Evolutionary conservation across 768 basidiomycete species (phyloP), one percentile per base, ranked within the genome.

Genomic region (Leucosporidium yakuticum): DNA sequence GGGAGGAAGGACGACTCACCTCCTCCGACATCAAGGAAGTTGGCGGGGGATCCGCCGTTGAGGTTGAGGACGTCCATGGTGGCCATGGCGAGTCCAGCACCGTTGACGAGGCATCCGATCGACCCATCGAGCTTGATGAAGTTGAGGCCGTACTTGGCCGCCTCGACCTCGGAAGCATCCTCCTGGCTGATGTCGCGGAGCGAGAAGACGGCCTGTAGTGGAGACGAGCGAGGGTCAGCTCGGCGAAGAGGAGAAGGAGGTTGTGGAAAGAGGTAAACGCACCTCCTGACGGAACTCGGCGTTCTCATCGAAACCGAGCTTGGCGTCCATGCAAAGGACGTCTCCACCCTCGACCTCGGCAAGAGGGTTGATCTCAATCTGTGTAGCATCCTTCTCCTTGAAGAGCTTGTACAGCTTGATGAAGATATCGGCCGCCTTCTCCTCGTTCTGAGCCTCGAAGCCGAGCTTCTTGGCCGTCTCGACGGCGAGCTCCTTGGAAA

Each of bases 291-390:
- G 88, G 85, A 99, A 99, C 77, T 93, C 92, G 48, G 96, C 96
- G 77, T 99, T 98, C 79, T 99, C 96, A 76, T 99, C 96, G 76
- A 99, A 99, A n/a, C 93, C 92, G 69, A 98, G 91, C 80, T 99
- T 99, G 78, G 96, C 96, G 79, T 99, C 96, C 96, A 99, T 98
- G 82, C 95, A 98, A 60, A 98, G 86, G 61, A 99, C 94, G 68
- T 84, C 84, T 12, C 96, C 96, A 75, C 97, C 93, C 20, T 82
- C 84, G 34, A 94, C 88, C 80, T 97, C 87, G 2, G 92, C 91
- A 83, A 99, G 83, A 25, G 96, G 96, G 81, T 99, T 99, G 79
- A 99, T 99, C 81, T 99, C 96, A 75, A 99, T 96, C 80, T 98
- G 96, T 20, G 95, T 98, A 1, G 96, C 93, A 77, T 99, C 96